phyloP scores from a whole-genome alignment of 1,284 basidiomycete species.

The Trametes pubescens region DNA sequence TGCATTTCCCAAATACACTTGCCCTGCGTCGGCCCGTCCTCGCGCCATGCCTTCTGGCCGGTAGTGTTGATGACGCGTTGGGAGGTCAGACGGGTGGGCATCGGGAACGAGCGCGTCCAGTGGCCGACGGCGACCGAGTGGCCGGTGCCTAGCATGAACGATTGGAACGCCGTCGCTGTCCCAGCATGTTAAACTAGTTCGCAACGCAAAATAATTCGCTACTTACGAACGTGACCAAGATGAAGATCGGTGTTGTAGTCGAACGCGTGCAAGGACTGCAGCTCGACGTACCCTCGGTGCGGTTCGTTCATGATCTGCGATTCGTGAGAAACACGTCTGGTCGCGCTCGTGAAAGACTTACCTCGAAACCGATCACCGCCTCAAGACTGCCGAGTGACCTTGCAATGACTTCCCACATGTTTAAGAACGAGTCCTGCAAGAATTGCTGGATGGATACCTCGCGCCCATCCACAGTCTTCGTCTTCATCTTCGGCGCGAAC shows the following conservation, averaged over 20 bases:
- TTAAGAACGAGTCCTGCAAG: conserved; percentile 85
- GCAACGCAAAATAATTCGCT: background rate
- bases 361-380: conserved; percentile 91
- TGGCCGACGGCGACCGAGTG: conserved; percentile 75
- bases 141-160: conserved; percentile 85
- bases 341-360: conserved; percentile 2
- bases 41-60: conserved; percentile 71
- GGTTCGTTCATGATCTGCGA: conserved; percentile 93
- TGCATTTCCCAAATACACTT: conserved; percentile 91
- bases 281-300: conserved; percentile 89
- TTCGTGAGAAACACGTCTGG: background rate
- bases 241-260: conserved; percentile 97
- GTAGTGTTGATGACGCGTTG: conserved; percentile 64
- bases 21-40: conserved; percentile 74
- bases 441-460: conserved; percentile 80
- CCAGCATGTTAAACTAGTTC: background rate
- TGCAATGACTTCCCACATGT: conserved; percentile 79
- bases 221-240: conserved; percentile 82
- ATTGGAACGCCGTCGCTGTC: conserved; percentile 82
- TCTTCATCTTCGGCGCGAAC: conserved; percentile 79
- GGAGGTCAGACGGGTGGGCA: conserved; percentile 76
- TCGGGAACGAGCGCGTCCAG: conserved; percentile 86
- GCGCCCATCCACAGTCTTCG: conserved; percentile 57
- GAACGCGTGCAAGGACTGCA: conserved; percentile 85
- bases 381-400: conserved; percentile 77